Conservation (phyloP, 129 eudicot species). For the Flaveria robusta region DNA sequence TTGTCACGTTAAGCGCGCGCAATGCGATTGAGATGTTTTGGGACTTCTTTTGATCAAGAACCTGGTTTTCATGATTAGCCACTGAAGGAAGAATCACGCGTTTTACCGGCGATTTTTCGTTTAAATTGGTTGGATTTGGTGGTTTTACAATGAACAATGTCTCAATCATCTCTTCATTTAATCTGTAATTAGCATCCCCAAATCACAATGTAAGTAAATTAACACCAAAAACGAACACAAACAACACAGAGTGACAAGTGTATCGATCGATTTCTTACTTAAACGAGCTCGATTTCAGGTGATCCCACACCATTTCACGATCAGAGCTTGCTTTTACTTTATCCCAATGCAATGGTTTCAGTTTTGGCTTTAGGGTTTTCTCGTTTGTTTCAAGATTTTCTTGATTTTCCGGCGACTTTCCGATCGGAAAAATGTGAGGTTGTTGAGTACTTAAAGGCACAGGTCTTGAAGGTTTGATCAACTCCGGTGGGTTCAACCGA, state of each 20-base stretch:
- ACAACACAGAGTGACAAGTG: background rate
- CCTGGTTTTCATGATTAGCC: slow-evolving; percentile 57
- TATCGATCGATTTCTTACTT: slow-evolving; percentile 48
- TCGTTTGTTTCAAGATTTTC: slow-evolving; percentile 37
- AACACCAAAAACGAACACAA: slow-evolving; percentile 15
- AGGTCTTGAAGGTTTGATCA: slow-evolving; percentile 51
- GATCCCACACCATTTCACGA: slow-evolving; percentile 97
- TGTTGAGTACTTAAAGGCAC: slow-evolving; percentile 23
- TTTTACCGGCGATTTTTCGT: slow-evolving; percentile 39
- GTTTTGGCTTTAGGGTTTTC: slow-evolving; percentile 59
- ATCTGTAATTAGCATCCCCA: slow-evolving; percentile 49
- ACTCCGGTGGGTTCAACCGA: slow-evolving; percentile 50
- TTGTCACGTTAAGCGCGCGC: slow-evolving; percentile 79
- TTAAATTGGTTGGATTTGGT: slow-evolving; percentile 45
- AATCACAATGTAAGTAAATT: slow-evolving; percentile 8
- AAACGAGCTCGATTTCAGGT: slow-evolving; percentile 86
- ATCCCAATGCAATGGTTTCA: slow-evolving; percentile 95
- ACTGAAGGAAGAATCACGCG: slow-evolving; percentile 50
- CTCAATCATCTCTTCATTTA: slow-evolving; percentile 98
- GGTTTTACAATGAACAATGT: slow-evolving; percentile 73
- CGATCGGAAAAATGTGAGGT: slow-evolving; percentile 37
- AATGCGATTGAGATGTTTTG: slow-evolving; percentile 83
- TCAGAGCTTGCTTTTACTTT: slow-evolving; percentile 94
- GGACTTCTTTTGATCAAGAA: slow-evolving; percentile 92
- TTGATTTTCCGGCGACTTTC: slow-evolving; percentile 41